These are phyloP conservation scores for Cairneyella variabilis DNA, from an alignment of 495 filamentous ascomycete species.

Conservation along the genomic window DNA sequence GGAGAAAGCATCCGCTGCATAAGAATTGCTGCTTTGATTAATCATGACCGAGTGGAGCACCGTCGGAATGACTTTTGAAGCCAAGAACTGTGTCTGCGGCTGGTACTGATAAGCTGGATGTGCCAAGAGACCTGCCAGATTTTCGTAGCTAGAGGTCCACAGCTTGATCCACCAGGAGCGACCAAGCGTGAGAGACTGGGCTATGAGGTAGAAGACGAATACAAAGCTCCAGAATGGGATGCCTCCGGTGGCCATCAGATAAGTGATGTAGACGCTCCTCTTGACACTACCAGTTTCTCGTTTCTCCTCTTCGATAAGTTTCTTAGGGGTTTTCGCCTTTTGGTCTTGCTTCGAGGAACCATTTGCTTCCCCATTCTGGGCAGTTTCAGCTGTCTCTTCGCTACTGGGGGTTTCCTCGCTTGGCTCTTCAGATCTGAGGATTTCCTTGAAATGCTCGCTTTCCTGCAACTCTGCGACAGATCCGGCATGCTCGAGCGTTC, in stretches of 20 bases:
- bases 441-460: slow-evolving; percentile 48
- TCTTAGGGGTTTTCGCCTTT: slow-evolving; percentile 29
- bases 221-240: slow-evolving; percentile 1
- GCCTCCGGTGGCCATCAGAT: slow-evolving; percentile 48
- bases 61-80: too few relatives aligned
- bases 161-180: slow-evolving; percentile 8
- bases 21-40: too few relatives aligned
- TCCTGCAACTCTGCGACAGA: slow-evolving; percentile 36
- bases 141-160: too few relatives aligned
- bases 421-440: slow-evolving; percentile 49
- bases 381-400: slow-evolving; percentile 31
- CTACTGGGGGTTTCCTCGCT: slow-evolving; percentile 35
- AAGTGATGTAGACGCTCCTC: slow-evolving; percentile 45
- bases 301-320: slow-evolving; percentile 43
- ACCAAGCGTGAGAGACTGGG: slow-evolving; percentile 1
- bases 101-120: too few relatives aligned
- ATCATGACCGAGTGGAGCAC: too few relatives aligned
- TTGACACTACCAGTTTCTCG: slow-evolving; percentile 47
- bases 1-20: too few relatives aligned
- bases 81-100: too few relatives aligned
- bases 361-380: slow-evolving; percentile 26
- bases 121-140: too few relatives aligned
- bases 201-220: not conserved
- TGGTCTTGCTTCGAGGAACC: not conserved
- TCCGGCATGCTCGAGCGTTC: slow-evolving; percentile 41